These are phyloP conservation scores for Microcyclospora pomicola DNA, from an alignment of 2,329 filamentous ascomycete species.

Conservation along the genomic window DNA sequence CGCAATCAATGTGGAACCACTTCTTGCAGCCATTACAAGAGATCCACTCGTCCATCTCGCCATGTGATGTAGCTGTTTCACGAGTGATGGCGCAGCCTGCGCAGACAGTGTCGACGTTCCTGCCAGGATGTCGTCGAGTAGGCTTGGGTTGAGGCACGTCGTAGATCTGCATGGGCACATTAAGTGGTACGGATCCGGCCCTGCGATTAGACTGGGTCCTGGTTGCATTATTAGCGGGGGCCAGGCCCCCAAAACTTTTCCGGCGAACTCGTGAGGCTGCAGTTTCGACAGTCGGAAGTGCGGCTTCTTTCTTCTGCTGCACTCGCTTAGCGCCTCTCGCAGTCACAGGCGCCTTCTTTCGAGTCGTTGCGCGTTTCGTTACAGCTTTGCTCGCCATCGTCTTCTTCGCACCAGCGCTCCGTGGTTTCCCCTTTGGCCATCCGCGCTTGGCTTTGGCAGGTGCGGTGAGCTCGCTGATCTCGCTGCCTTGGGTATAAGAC, in stretches of 20 bases:
- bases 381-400: conserved; percentile 23
- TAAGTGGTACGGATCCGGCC: conserved; percentile 16
- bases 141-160: conserved; percentile 14
- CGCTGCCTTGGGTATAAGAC: conserved; percentile 12
- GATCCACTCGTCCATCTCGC: conserved; percentile 49
- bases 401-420: conserved; percentile 25
- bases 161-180: conserved; percentile 16
- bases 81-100: conserved; percentile 44
- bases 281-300: conserved; percentile 1
- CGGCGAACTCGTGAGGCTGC: conserved; percentile 5
- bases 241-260: conserved; percentile 14
- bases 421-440: conserved; percentile 34
- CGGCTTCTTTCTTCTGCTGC: conserved; percentile 18
- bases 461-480: conserved; percentile 8
- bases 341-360: conserved; percentile 20
- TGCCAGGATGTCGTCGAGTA: conserved; percentile 12
- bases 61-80: conserved; percentile 32
- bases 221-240: neutral
- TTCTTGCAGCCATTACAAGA: conserved; percentile 54
- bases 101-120: conserved; percentile 35
- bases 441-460: conserved; percentile 19
- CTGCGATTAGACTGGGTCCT: conserved; percentile 1
- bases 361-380: conserved; percentile 13
- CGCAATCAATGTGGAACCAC: conserved; percentile 56
- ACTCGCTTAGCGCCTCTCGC: conserved; percentile 8